A percentile compares a stretch with the other conserved stretches of the same genome.
Evolutionary conservation across 306 rosid genomes (phyloP).

Genomic region (Alnus glutinosa): DNA sequence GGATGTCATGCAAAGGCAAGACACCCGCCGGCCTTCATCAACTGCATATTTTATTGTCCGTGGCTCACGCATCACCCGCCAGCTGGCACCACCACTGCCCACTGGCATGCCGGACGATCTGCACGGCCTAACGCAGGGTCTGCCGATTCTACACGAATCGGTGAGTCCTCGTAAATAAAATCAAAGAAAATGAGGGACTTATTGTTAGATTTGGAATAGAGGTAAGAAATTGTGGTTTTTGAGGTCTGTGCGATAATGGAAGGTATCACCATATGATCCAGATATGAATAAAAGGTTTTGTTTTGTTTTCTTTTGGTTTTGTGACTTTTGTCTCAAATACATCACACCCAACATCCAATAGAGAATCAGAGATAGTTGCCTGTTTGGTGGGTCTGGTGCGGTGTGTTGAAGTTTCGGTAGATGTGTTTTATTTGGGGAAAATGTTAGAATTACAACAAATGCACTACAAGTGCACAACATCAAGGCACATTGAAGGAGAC

Average conservation of each 20-base stretch:
- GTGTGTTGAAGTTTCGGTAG: too few species aligned
- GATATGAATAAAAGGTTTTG: neutral
- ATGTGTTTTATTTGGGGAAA: too few species aligned
- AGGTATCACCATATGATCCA: neutral
- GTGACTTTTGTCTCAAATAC: neutral
- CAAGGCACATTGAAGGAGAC: too few species aligned
- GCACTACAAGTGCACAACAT: too few species aligned
- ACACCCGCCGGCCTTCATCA: too few species aligned
- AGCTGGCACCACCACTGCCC: conserved; percentile 44
- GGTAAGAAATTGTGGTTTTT: neutral
- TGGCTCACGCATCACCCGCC: conserved; percentile 86
- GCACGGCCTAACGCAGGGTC: conserved; percentile 85
- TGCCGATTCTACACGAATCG: conserved; percentile 54
- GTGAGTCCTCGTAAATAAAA: neutral
- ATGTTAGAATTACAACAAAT: too few species aligned
- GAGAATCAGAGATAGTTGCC: too few species aligned
- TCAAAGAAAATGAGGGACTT: neutral
- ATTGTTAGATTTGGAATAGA: neutral
- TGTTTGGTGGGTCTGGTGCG: too few species aligned
- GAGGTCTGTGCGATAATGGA: neutral
- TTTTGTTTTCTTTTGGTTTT: neutral
- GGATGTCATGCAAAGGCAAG: too few species aligned
- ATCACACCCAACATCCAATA: too few species aligned
- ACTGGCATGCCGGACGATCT: conserved; percentile 89
- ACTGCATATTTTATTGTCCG: too few species aligned